Conservation (phyloP, 2,329 filamentous ascomycete species). For the Alternaria sp. region DNA sequence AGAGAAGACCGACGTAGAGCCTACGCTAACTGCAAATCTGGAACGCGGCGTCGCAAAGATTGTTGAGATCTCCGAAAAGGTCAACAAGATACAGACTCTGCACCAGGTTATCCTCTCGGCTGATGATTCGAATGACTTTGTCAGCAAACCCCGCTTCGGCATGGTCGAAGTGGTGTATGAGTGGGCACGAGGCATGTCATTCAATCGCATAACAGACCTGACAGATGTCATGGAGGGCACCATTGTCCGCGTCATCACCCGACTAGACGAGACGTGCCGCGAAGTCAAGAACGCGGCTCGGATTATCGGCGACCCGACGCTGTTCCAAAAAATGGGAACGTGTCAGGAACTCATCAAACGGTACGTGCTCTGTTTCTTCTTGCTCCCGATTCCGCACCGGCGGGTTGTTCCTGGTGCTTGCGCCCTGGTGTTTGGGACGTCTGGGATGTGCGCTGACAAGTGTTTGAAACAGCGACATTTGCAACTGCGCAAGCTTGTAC, state of each 20-base stretch:
- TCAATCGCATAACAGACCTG: slow-evolving; percentile 94
- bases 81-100: slow-evolving; percentile 86
- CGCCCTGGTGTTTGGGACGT: background rate
- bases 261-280: slow-evolving; percentile 92
- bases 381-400: background rate
- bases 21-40: slow-evolving; percentile 80
- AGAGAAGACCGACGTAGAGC: slow-evolving; percentile 86
- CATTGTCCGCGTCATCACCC: slow-evolving; percentile 92
- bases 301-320: slow-evolving; percentile 89
- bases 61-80: slow-evolving; percentile 87
- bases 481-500: slow-evolving; percentile 50
- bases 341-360: slow-evolving; percentile 98
- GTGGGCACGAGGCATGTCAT: slow-evolving; percentile 97
- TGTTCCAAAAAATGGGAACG: slow-evolving; percentile 96
- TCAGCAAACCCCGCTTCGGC: slow-evolving; percentile 84
- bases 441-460: background rate
- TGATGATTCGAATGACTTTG: slow-evolving; percentile 93
- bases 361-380: slow-evolving; percentile 64
- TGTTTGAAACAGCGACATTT: slow-evolving; percentile 45
- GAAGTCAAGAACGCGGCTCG: slow-evolving; percentile 97
- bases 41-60: slow-evolving; percentile 85
- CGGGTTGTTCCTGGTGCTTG: background rate
- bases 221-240: slow-evolving; percentile 97
- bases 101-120: slow-evolving; percentile 90
- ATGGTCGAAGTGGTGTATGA: slow-evolving; percentile 98